Conservation (phyloP, 257 asterid species). For the Pogostemon cablin region DNA sequence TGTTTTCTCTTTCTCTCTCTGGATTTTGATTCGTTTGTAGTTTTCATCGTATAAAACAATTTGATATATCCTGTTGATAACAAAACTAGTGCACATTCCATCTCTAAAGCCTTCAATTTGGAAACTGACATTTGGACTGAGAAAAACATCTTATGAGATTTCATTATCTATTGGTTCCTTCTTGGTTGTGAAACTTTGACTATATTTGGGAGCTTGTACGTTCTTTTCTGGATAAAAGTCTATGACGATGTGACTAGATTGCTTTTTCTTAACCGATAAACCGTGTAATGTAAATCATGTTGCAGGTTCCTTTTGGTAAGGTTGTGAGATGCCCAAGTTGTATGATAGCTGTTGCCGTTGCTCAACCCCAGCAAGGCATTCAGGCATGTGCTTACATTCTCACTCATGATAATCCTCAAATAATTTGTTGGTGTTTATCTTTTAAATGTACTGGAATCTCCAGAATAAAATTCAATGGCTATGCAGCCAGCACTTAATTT, state of each 20-base stretch:
- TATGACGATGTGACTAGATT: background rate
- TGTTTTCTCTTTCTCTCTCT: background rate
- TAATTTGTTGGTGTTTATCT: background rate
- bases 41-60: background rate
- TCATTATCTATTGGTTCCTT: background rate
- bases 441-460: background rate
- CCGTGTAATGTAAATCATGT: background rate
- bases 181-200: conserved; percentile 1
- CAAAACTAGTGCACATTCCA: background rate
- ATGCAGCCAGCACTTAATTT: conserved; percentile 1
- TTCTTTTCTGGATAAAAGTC: background rate
- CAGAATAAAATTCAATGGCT: background rate
- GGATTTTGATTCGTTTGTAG: background rate
- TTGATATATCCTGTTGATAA: conserved; percentile 6
- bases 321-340: conserved; percentile 92
- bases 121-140: conserved; percentile 2
- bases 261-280: conserved; percentile 12
- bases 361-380: conserved; percentile 96
- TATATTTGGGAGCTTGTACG: background rate
- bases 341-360: conserved; percentile 76
- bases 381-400: conserved; percentile 62
- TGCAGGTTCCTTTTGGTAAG: conserved; percentile 93
- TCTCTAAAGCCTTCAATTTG: conserved; percentile 9
- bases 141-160: background rate
- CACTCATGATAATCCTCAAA: conserved; percentile 12